Base-by-base conservation (phyloP, 75 land plant genomes). In the Isoetes taiwanensis region DNA sequence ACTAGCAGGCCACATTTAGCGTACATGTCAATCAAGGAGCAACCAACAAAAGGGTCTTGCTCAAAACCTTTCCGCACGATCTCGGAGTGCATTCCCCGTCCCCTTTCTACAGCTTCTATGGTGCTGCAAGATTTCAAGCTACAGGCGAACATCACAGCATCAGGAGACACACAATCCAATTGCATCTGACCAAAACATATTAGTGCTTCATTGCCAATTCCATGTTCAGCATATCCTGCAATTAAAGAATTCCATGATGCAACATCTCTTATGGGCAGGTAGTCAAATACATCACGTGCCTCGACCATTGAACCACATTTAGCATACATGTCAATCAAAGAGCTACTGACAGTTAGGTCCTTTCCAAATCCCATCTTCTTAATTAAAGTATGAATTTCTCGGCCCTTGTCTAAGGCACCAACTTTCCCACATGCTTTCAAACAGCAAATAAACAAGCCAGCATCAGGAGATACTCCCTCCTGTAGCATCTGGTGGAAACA, bases 321-420 rank as follows among this genome's bases (percentile, higher is more conserved):
- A 10, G 71, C 75, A 63, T 76, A 72, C 78, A 72, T 63, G 28
- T 68, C 58, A 29, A 72, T 67, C 28, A 76, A 34, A 27, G 58
- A 38, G 30, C 72, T 76, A 0, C 58, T 70, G 8, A 76, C 62
- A 32, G 37, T 42, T 27, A 46, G 21, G 58, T 72, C 61, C 26
- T 23, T 35, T 6, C 64, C 43, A 24, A 28, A 58, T 0, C 76
- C 66, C 3, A 43, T 59, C 27, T 66, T 73, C 12, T 66, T 31
- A n/a, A 68, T 28, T 1, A 66, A 59, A 19, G 68, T 28, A 53
- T 80, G 83, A 34, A 73, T 26, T 41, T 62, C 68, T 41, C 65
- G 72, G 9, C 83, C 83, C 32, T 59, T 42, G 37, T 72, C 71
- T 30, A 59, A 21, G 10, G 52, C 66, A 21, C 34, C 40, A 11